Evolutionary conservation across 257 asterid species (phyloP), one percentile per base, ranked within the genome.

Genomic region (Jasminum sambac): DNA sequence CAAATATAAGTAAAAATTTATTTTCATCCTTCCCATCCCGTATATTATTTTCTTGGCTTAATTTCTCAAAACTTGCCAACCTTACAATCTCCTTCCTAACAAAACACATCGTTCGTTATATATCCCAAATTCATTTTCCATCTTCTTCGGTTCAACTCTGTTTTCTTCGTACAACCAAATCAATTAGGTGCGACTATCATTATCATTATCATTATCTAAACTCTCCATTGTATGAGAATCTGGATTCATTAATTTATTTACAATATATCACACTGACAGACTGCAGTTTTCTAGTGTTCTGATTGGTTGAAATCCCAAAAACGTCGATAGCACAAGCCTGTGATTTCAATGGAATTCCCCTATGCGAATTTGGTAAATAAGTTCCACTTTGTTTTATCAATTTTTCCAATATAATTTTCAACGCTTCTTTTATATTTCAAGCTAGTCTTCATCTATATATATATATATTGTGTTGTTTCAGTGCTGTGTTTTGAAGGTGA

Each of bases 401-500:
- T 50, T 50, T 50, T n/a, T n/a, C n/a, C n/a, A n/a, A n/a, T n/a
- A n/a, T n/a, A n/a, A n/a, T n/a, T n/a, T n/a, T n/a, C n/a, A n/a
- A n/a, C n/a, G n/a, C n/a, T n/a, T n/a, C n/a, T n/a, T n/a, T n/a
- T n/a, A n/a, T n/a, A 30, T 30, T 30, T 30, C 36, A 30, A 1
- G 36, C 36, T n/a, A n/a, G n/a, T n/a, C 1, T 30, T 30, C 36
- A 30, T 30, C 1, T 30, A 30, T 30, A 30, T 30, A 30, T 30
- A 30, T 30, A 30, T 55, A 21, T 21, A 3, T 55, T 55, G 2
- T 55, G 12, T 64, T 69, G 3, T 37, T 72, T 68, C 80, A 81
- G 86, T 62, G 75, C 30, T 82, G 91, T 74, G 42, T 70, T 62
- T 46, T 86, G 82, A 84, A 78, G 63, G 74, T 86, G 44, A 67